Conservation (phyloP, 2,329 filamentous ascomycete genomes). For the Scleromitrula shiraiana region DNA sequence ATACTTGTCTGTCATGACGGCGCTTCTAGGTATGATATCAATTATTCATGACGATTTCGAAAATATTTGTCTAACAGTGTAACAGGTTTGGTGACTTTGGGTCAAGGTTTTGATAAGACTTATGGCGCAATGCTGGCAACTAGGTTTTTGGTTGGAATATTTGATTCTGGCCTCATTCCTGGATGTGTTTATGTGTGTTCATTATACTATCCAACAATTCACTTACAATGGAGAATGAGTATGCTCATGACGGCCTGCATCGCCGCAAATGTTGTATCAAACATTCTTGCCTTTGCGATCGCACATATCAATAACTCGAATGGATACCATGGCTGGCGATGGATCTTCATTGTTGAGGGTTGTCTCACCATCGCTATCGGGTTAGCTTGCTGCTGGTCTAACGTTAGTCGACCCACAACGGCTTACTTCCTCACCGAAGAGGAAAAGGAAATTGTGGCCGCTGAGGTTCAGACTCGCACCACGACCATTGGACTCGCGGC, state of each 20-base stretch:
- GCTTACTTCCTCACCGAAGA: conserved; percentile 25
- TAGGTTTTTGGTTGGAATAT: conserved; percentile 38
- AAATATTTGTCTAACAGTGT: background rate
- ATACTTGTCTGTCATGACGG: conserved; percentile 18
- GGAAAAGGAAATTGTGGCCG: conserved; percentile 32
- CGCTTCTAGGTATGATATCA: background rate
- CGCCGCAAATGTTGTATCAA: conserved; percentile 19
- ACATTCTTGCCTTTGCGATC: conserved; percentile 18
- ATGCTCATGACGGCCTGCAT: conserved; percentile 38
- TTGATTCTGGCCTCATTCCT: conserved; percentile 41
- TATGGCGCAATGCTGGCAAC: conserved; percentile 69
- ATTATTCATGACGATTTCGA: background rate
- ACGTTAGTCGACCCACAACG: conserved; percentile 11
- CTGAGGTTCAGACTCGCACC: conserved; percentile 28
- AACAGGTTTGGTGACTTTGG: conserved; percentile 22
- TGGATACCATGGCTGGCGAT: conserved; percentile 51
- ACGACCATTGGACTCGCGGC: conserved; percentile 64
- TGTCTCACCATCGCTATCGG: conserved; percentile 36
- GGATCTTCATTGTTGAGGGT: conserved; percentile 45
- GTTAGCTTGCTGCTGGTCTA: conserved; percentile 34
- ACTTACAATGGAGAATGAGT: conserved; percentile 40
- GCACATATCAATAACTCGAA: conserved; percentile 61
- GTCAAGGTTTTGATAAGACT: conserved; percentile 36
- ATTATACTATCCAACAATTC: conserved; percentile 41
- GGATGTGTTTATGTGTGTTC: conserved; percentile 40